Conservation (phyloP, 1,284 basidiomycete genomes). For the Trametes polyzona region DNA sequence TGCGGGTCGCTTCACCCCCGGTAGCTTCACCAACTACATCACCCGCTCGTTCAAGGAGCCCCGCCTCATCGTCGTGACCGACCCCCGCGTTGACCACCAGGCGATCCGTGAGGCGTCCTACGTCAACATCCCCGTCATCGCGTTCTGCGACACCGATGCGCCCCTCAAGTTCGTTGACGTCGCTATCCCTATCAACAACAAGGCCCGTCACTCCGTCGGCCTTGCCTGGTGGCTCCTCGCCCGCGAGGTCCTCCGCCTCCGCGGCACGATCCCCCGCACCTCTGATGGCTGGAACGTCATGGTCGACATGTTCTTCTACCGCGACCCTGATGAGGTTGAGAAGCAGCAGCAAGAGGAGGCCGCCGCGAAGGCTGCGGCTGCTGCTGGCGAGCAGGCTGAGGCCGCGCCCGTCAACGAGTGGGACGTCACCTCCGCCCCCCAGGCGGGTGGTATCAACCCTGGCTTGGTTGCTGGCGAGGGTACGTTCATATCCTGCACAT, state of each 20-base stretch:
- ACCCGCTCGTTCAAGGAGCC: constrained; percentile 99
- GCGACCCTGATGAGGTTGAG: constrained; percentile 99
- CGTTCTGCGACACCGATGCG: constrained; percentile 97
- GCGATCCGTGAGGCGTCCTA: constrained; percentile 99
- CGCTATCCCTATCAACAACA: constrained; percentile 99
- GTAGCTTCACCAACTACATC: constrained; percentile 99
- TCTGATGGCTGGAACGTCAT: constrained; percentile 96
- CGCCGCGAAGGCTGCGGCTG: constrained; percentile 74
- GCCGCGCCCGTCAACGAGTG: constrained; percentile 71
- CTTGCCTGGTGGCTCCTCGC: constrained; percentile 99
- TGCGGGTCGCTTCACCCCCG: constrained; percentile 98
- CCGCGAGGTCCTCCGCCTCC: constrained; percentile 95
- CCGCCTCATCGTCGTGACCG: constrained; percentile 96
- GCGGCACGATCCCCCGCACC: constrained; percentile 90
- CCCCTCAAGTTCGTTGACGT: constrained; percentile 97
- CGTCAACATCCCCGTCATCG: constrained; percentile 99
- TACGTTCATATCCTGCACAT: constrained; percentile 38
- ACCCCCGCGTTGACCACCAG: constrained; percentile 99
- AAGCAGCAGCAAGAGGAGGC: constrained; percentile 94
- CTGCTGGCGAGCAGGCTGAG: constrained; percentile 57
- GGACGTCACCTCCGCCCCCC: constrained; percentile 75
- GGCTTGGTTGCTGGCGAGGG: constrained; percentile 71
- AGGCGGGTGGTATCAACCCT: constrained; percentile 76
- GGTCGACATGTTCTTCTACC: constrained; percentile 99
- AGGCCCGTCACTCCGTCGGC: constrained; percentile 96